Percentiles rank a stretch among this genome's conserved stretches.
Conservation (phyloP, 345 rosid species). For the Tarenaya hassleriana region DNA sequence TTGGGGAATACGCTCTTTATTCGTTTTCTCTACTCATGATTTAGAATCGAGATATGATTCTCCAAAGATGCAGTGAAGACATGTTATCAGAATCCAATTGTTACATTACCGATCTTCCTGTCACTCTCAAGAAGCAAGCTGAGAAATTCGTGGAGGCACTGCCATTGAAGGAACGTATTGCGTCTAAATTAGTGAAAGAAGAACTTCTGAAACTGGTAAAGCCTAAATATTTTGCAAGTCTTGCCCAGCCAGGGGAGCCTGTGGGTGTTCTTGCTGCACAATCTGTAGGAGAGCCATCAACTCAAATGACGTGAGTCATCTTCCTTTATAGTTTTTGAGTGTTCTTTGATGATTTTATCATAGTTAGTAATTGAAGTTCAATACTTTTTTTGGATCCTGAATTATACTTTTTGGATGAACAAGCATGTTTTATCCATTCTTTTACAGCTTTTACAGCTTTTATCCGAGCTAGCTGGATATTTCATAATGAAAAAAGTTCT, state of each 20-base stretch:
- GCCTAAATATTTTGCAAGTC: slow-evolving; percentile 71
- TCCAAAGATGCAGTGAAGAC: slow-evolving; percentile 35
- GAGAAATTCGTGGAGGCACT: slow-evolving; percentile 43
- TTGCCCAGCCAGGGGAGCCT: slow-evolving; percentile 98
- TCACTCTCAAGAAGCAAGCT: slow-evolving; percentile 56
- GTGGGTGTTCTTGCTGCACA: slow-evolving; percentile 98
- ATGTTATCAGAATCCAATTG: slow-evolving; percentile 37
- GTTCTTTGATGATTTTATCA: no score
- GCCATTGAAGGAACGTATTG: slow-evolving; percentile 33
- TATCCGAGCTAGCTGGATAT: slow-evolving; percentile 1
- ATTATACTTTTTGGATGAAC: not conserved
- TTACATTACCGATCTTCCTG: slow-evolving; percentile 52
- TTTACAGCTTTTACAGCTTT: slow-evolving; percentile 2
- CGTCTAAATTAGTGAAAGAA: slow-evolving; percentile 34
- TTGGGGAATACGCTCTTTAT: slow-evolving; percentile 10
- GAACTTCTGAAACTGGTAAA: slow-evolving; percentile 55
- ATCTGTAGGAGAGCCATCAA: slow-evolving; percentile 99
- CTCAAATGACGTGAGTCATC: slow-evolving; percentile 93
- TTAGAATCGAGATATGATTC: slow-evolving; percentile 74
- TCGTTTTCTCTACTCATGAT: slow-evolving; percentile 9
- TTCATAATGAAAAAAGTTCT: not conserved
- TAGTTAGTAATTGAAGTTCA: slow-evolving; percentile 6
- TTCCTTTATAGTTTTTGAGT: slow-evolving; percentile 18
- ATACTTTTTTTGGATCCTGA: slow-evolving; percentile 6
- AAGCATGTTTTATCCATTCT: not conserved